Conservation (phyloP, 2,329 filamentous ascomycete species). For the Botrytis deweyae region DNA sequence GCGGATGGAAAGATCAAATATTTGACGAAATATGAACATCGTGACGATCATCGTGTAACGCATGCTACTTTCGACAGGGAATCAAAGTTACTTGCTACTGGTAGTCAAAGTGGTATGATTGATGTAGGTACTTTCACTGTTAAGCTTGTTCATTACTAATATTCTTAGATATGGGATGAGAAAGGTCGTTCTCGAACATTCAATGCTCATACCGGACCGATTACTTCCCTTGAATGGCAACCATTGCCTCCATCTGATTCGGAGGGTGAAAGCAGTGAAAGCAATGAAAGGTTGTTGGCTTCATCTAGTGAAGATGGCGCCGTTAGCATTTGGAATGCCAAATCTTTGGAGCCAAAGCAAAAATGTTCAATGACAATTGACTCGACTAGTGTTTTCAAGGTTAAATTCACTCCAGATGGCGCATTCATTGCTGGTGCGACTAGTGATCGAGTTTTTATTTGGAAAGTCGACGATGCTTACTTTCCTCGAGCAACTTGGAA, state of each 20-base stretch:
- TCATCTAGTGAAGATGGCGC: constrained; percentile 63
- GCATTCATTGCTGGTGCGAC: constrained; percentile 63
- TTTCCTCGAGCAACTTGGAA: constrained; percentile 62
- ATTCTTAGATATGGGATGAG: constrained; percentile 41
- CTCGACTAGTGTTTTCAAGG: constrained; percentile 51
- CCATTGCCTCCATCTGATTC: constrained; percentile 43
- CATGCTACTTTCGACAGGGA: constrained; percentile 57
- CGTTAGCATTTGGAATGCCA: constrained; percentile 62
- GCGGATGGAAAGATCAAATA: constrained; percentile 48
- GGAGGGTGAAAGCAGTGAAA: constrained; percentile 46
- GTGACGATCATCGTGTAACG: constrained; percentile 53
- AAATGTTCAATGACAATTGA: constrained; percentile 62
- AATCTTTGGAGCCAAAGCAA: constrained; percentile 53
- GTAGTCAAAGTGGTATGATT: constrained; percentile 58
- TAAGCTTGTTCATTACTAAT: constrained; percentile 37
- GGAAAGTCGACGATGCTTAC: constrained; percentile 60
- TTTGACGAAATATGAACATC: constrained; percentile 52
- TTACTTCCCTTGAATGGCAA: constrained; percentile 62
- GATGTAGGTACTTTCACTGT: constrained; percentile 49
- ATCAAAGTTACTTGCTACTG: constrained; percentile 56
- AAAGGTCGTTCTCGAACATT: constrained; percentile 55
- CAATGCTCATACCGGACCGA: constrained; percentile 56
- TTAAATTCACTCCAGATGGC: constrained; percentile 63
- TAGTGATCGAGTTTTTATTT: constrained; percentile 58
- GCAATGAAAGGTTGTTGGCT: constrained; percentile 47